phyloP scores from a whole-genome alignment of 2,329 filamentous ascomycete genomes.

The Cercospora zeae-maydis region DNA sequence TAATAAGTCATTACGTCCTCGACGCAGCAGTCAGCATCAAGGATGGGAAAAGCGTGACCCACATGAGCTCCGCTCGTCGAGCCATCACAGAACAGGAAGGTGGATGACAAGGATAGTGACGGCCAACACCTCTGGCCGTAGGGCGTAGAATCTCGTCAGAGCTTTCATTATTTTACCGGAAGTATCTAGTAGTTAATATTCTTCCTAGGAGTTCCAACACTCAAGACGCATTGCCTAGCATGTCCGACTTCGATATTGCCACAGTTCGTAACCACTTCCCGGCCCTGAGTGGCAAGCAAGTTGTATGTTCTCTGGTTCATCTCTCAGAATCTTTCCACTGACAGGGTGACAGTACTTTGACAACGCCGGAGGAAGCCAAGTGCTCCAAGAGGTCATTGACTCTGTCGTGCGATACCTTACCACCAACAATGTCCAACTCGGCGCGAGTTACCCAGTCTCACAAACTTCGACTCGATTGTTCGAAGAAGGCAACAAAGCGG shows the following conservation, averaged over 20 bases:
- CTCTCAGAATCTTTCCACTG: background rate
- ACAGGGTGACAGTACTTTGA: constrained; percentile 55
- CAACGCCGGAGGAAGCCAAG: constrained; percentile 69
- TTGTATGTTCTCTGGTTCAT: constrained; percentile 34
- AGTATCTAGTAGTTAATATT: background rate
- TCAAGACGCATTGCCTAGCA: background rate
- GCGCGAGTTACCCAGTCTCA: constrained; percentile 63
- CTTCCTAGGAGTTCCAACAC: background rate
- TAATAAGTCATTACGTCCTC: background rate
- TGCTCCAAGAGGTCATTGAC: constrained; percentile 63
- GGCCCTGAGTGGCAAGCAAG: constrained; percentile 61
- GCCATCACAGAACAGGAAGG: constrained; percentile 16
- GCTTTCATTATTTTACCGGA: background rate
- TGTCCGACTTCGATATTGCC: constrained; percentile 51
- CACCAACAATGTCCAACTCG: constrained; percentile 70
- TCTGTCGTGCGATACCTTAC: constrained; percentile 65
- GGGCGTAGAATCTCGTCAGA: background rate
- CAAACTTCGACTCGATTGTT: constrained; percentile 59
- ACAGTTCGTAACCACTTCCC: constrained; percentile 62
- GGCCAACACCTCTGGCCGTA: background rate
- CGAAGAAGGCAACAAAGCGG: constrained; percentile 58
- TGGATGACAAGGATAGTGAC: constrained; percentile 8
- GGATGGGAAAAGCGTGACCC: background rate
- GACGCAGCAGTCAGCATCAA: background rate
- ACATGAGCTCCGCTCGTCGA: background rate